phyloP scores from a whole-genome alignment of 2,329 filamentous ascomycete genomes.

The Didymella sp. region DNA sequence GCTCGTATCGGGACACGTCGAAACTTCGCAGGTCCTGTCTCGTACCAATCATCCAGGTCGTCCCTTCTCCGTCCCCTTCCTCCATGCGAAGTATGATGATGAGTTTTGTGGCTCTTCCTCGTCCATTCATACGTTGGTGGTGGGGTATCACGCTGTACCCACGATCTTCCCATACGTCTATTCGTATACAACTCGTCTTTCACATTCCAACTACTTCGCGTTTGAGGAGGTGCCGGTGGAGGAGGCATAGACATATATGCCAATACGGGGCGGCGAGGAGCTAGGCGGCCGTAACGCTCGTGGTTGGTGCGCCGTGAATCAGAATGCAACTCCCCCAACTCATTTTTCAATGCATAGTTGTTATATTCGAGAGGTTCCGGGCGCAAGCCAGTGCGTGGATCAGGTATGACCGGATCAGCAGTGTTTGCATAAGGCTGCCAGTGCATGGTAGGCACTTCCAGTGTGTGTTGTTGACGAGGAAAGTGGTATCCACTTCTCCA shows the following conservation, averaged over 20 bases:
- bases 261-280: background rate
- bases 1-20: background rate
- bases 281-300: background rate
- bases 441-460: background rate
- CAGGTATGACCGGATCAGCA: background rate
- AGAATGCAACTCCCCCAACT: too few relatives aligned
- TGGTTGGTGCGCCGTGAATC: too few relatives aligned
- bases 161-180: background rate
- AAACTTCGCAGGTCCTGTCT: background rate
- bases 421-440: constrained; percentile 8
- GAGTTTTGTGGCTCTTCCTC: constrained; percentile 9
- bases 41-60: background rate
- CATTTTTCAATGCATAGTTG: background rate
- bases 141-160: background rate
- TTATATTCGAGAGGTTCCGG: background rate
- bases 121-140: constrained; percentile 4
- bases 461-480: background rate
- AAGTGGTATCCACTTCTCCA: background rate
- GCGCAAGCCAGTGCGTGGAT: background rate
- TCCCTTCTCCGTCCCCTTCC: background rate
- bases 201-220: background rate
- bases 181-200: background rate
- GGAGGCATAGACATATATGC: background rate
- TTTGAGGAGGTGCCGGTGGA: background rate
- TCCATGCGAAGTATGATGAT: background rate